Evolutionary conservation across 257 asterid species (phyloP), one percentile per base, ranked within the genome.

Genomic region (Jacaranda copaia): DNA sequence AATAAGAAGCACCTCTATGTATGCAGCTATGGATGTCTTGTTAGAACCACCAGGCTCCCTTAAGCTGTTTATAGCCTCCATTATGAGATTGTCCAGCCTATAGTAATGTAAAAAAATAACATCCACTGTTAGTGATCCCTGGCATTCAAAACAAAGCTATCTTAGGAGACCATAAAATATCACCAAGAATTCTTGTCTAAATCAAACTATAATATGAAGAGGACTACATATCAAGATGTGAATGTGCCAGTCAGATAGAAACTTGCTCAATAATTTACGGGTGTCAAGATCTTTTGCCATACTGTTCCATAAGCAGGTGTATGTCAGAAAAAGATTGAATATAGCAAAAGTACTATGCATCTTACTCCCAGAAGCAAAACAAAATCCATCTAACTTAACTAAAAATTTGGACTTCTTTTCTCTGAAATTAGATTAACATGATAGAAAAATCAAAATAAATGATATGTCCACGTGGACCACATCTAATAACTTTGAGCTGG

Each of bases 21-120:
- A 94, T 77, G 91, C 82, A 66, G 96, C 96, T 58, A 94, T 94
- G 45, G 96, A 85, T 53, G 91, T 85, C 92, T 91, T 94, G 91
- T 83, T 91, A 72, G 96, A 92, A 84, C 98, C 97, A 80, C 91
- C 89, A 68, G 89, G 90, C 84, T 92, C 97, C 88, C 86, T 89
- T 84, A 92, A 80, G 85, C 79, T 89, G 85, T 77, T 89, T 82
- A 94, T 89, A 81, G 99, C 99, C 81, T 94, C 99, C 86, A 92
- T 81, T 39, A 94, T 89, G 81, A 94, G 98, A 83, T 88, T 87
- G 79, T 92, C 99, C 96, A 92, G 82, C 95, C 99, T 94, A 81
- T 56, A 74, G 69, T 60, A 85, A 74, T 52, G 49, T 59, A 70
- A 79, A 79, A 81, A 59, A 77, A 63, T 68, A 65, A 49, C 69